These are phyloP conservation scores for Exserohilum rostratum DNA, from an alignment of 2,329 filamentous ascomycete species.

Conservation along the genomic window DNA sequence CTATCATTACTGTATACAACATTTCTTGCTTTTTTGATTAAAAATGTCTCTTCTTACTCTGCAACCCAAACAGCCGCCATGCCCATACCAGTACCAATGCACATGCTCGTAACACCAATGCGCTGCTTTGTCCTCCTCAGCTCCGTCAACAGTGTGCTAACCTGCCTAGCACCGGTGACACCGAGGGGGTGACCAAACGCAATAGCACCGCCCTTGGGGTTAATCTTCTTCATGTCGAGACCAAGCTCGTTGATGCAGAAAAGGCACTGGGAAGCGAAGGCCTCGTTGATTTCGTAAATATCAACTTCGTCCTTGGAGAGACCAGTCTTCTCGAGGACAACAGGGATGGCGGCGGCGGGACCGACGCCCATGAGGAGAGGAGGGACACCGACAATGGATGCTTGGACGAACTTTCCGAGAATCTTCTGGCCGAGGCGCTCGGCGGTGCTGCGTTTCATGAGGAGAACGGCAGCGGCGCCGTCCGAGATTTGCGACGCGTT, in stretches of 20 bases:
- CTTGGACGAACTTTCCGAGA: conserved; percentile 88
- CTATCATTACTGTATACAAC: no score
- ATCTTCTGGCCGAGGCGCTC: conserved; percentile 86
- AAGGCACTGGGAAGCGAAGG: conserved; percentile 92
- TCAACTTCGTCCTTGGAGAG: conserved; percentile 86
- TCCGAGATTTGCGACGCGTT: conserved; percentile 95
- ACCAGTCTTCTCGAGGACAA: conserved; percentile 85
- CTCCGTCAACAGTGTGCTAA: conserved; percentile 90
- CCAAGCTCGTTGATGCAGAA: conserved; percentile 91
- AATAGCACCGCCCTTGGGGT: conserved; percentile 96
- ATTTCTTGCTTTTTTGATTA: no score
- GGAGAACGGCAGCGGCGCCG: conserved; percentile 89
- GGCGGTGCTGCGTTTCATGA: conserved; percentile 94
- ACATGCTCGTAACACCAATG: conserved; percentile 95
- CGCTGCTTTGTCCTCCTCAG: conserved; percentile 81
- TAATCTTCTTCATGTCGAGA: conserved; percentile 84
- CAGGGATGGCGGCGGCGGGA: conserved; percentile 94
- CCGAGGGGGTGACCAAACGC: conserved; percentile 95
- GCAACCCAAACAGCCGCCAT: conserved; percentile 97
- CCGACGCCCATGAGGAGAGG: conserved; percentile 96
- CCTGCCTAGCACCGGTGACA: conserved; percentile 91
- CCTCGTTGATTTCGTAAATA: conserved; percentile 99
- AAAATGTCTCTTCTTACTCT: no score
- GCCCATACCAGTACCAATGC: conserved; percentile 92
- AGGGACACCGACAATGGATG: conserved; percentile 84